Conservation (phyloP, 495 filamentous ascomycete species). For the Lichina pygmaea region DNA sequence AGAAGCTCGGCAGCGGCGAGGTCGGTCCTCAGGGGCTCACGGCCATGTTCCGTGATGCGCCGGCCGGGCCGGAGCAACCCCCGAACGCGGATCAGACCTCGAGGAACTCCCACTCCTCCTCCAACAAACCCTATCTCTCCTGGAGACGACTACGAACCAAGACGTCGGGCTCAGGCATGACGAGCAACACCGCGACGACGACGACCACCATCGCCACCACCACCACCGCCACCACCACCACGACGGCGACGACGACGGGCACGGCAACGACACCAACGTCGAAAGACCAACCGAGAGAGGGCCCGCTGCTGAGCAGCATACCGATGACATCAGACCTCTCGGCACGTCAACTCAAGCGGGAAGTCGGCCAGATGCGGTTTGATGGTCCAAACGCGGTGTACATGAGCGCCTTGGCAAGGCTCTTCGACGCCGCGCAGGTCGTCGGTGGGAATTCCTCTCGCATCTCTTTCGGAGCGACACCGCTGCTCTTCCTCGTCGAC, state of each 20-base stretch:
- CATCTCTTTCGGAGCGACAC: neutral
- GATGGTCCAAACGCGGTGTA: conserved; percentile 69
- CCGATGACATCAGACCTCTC: conserved; percentile 44
- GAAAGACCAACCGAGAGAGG: conserved; percentile 29
- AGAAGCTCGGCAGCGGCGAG: conserved; percentile 59
- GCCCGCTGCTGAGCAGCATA: conserved; percentile 36
- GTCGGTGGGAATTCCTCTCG: conserved; percentile 36
- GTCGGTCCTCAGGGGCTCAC: conserved; percentile 53
- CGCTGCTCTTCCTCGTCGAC: neutral
- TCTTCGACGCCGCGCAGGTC: conserved; percentile 86
- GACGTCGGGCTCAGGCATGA: conserved; percentile 36
- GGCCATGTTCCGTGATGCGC: conserved; percentile 38
- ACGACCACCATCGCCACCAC: conserved; percentile 5
- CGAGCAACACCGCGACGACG: conserved; percentile 10
- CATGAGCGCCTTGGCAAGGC: conserved; percentile 65
- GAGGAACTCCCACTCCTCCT: conserved; percentile 7
- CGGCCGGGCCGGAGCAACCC: conserved; percentile 3
- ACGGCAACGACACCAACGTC: neutral
- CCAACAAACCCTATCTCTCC: conserved; percentile 14
- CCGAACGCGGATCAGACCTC: conserved; percentile 2
- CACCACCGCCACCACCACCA: conserved; percentile 3
- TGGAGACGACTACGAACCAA: conserved; percentile 81
- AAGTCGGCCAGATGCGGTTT: conserved; percentile 39
- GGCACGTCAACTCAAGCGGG: conserved; percentile 27
- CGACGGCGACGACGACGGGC: no score